Base-by-base conservation (phyloP, 345 rosid species). In the Acer negundo region DNA sequence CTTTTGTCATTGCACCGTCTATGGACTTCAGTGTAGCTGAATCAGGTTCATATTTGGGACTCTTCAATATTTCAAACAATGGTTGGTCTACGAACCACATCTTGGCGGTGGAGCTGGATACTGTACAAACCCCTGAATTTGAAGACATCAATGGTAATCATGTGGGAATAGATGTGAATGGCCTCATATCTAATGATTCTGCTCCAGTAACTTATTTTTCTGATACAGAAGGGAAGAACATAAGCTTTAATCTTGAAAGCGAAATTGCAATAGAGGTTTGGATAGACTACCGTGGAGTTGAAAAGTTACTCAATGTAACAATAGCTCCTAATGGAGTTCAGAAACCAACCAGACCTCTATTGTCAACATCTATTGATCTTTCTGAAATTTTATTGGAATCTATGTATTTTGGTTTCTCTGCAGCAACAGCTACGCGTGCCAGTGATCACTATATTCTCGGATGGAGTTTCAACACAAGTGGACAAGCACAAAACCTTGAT, bases 401-500 rank as follows among this genome's bases (percentile, higher is more conserved):
- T 19, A 76, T 85, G 85, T 80, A 63, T 69, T 78, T 89, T 0
- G 97, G 94, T 23, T 86, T 92, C 85, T 75, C 88, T 0, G 84
- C 90, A 7, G 68, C 91, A 12, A 88, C 91, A 0, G 87, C 88
- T 7, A 70, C 87, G 2, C 35, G 83, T 11, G 22, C 78, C 22
- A 82, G 87, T 40, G 56, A 80, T 24, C 93, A 90, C 11, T 76
- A 85, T 20, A 73, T 90, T 31, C 75, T 84, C 59, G 92, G 94
- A 46, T 92, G 94, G 93, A 92, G 93, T 75, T 92, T 84, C 74
- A 84, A 38, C 56, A 75, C 55, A 59, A 88, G 80, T 13, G 93
- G 89, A 26, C 78, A 81, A 80, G 89, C 89, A 23, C 24, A 79
- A 38, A 81, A 75, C 17, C 75, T 93, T 23, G 71, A 77, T 15